phyloP scores from a whole-genome alignment of 148 eudicot species.

The Vaccinium darrowii region DNA sequence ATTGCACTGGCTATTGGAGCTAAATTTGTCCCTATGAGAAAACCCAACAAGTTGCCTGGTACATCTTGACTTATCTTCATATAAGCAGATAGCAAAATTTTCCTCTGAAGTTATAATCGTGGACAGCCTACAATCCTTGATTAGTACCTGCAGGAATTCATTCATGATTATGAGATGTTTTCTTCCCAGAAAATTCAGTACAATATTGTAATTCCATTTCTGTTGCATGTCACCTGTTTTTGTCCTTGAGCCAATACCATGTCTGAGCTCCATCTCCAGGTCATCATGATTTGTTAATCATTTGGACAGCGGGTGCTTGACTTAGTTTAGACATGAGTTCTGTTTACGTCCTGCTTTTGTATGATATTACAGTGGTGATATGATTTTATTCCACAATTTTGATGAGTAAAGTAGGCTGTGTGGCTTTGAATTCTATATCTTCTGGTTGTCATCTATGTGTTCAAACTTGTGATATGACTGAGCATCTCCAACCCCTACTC shows the following conservation, averaged over 20 bases:
- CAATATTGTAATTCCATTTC: neutral
- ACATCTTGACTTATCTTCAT: slow-evolving; percentile 3
- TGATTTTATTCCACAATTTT: neutral
- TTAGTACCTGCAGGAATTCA: neutral
- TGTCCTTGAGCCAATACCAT: neutral
- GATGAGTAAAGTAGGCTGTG: neutral
- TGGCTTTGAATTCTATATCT: neutral
- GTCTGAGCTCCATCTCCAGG: neutral
- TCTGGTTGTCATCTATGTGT: neutral
- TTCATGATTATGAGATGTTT: neutral
- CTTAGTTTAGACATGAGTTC: neutral
- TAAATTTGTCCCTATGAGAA: slow-evolving; percentile 93
- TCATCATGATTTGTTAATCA: neutral
- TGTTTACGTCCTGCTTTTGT: no score
- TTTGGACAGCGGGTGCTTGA: neutral
- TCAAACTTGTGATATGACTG: neutral
- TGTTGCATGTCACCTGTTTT: neutral
- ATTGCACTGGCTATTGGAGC: slow-evolving; percentile 98
- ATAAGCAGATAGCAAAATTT: neutral
- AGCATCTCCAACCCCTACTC: no score
- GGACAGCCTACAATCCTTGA: neutral
- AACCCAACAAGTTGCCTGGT: slow-evolving; percentile 94
- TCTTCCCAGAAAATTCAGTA: neutral
- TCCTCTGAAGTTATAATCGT: neutral
- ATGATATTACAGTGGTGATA: neutral